Conservation (phyloP, 1,284 basidiomycete genomes). For the Sporisorium reilianum region DNA sequence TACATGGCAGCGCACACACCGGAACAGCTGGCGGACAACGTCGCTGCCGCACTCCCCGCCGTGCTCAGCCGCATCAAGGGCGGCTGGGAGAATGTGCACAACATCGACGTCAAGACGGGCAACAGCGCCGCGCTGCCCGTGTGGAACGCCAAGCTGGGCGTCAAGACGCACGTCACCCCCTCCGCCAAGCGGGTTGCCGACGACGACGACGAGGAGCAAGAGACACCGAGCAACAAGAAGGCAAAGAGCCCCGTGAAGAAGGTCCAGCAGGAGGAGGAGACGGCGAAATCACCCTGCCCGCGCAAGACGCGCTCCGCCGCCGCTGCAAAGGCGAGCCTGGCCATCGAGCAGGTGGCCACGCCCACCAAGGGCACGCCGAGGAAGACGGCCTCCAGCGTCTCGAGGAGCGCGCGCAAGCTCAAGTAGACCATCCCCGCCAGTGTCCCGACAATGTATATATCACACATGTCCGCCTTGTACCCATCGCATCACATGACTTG, state of each 20-base stretch:
- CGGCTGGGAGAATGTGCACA: slow-evolving; percentile 92
- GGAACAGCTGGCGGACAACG: slow-evolving; percentile 81
- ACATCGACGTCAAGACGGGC: slow-evolving; percentile 90
- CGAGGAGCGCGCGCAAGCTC: slow-evolving; percentile 17
- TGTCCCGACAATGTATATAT: not conserved
- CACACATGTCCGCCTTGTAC: not conserved
- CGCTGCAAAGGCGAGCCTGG: not conserved
- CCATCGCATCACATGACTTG: not conserved
- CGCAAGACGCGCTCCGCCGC: slow-evolving; percentile 28
- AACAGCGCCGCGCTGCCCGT: slow-evolving; percentile 86
- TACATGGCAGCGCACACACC: slow-evolving; percentile 78
- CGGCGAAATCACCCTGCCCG: slow-evolving; percentile 8
- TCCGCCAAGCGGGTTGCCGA: not conserved
- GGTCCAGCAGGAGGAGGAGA: slow-evolving; percentile 7
- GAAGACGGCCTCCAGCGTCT: slow-evolving; percentile 13
- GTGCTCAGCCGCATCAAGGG: slow-evolving; percentile 78
- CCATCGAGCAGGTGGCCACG: not conserved
- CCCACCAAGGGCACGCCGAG: slow-evolving; percentile 14
- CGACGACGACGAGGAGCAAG: not conserved
- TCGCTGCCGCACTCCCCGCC: slow-evolving; percentile 82
- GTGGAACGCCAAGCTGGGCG: slow-evolving; percentile 82
- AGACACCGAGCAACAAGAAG: slow-evolving; percentile 4
- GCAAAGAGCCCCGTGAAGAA: slow-evolving; percentile 5
- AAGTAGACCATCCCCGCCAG: too few species aligned
- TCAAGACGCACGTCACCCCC: slow-evolving; percentile 31